Evolutionary conservation across 768 basidiomycete species (phyloP).

Genomic region (Asterophora lycoperdoides): DNA sequence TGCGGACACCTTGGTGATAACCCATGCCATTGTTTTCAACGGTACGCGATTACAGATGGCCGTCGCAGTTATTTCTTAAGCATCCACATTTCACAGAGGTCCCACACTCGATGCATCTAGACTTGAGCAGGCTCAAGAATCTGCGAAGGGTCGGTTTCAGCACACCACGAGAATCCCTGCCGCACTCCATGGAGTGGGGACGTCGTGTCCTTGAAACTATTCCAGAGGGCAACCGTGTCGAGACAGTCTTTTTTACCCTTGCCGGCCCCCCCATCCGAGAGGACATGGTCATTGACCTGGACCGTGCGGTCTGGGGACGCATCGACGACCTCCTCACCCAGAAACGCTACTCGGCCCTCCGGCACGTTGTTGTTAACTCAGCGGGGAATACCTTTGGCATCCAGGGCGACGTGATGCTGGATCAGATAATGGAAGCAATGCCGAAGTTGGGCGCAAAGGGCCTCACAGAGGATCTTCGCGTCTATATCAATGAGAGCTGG

Average conservation of each 20-base stretch:
- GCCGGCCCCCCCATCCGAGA: neutral
- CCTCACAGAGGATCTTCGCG: neutral
- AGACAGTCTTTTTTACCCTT: neutral
- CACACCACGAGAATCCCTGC: neutral
- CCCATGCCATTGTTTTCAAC: neutral
- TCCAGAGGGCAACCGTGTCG: conserved; percentile 1
- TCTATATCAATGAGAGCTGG: too few relatives aligned
- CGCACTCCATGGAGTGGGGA: neutral
- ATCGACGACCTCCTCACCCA: neutral
- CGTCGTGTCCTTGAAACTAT: neutral
- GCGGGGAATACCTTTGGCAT: neutral
- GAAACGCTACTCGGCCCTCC: neutral
- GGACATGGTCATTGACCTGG: neutral
- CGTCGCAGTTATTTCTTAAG: neutral
- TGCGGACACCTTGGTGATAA: neutral
- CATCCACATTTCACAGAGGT: neutral
- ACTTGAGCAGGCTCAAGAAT: neutral
- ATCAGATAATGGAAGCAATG: neutral
- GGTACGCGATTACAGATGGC: neutral
- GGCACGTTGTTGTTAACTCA: neutral
- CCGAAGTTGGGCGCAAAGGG: neutral
- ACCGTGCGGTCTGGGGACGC: neutral
- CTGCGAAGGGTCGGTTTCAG: conserved; percentile 1
- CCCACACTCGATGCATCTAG: neutral
- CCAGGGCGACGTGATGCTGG: neutral